Base-by-base conservation (phyloP, 129 eudicot genomes). In the Heracleum sosnowskyi region DNA sequence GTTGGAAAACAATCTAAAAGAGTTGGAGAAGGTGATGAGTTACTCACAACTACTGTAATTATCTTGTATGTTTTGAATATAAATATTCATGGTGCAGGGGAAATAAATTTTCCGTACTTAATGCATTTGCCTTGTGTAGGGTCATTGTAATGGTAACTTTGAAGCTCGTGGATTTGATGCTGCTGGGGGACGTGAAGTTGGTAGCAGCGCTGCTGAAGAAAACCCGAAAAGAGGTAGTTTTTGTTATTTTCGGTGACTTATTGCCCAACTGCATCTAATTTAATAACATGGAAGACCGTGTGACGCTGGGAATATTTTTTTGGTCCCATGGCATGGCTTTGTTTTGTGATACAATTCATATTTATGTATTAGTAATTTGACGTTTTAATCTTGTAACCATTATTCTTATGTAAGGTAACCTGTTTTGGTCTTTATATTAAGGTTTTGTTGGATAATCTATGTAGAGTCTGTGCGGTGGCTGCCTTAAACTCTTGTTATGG, bases 191-290 rank as follows among this genome's bases (percentile, higher is more conserved):
- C 10, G 6, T 70, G 47, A 7, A 11, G 47, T 72, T 80, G 86
- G 79, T 8, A 75, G 76, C 69, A 34, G 9, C 20, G 1, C 16
- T 72, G 57, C 77, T 81, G 46, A 73, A 11, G 47, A 34, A 66
- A 26, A 33, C 77, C 77, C 10, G 47, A 68, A 42, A 63, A 78
- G 80, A 86, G 90, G 85, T 84, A 86, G 90, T 57, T 63, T 22
- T 73, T 85, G 24, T 77, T 78, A 83, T 77, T 62, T 79, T 29
- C 71, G 76, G 70, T 76, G 83, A 83, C 79, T 47, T 53, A 34
- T 33, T 68, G 35, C 7, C 16, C 55, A 57, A 80, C 74, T 37
- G 31, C 34, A 62, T 26, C 70, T 18, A 63, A 26, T 11, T 28
- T 4, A 4, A 12, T 63, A 63, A 12, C 70, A 28, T 7, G 36